Percentiles rank a stretch among this genome's conserved stretches.
These are phyloP conservation scores for Cyclospora cayetanensis DNA, from an alignment of 169 alveolate species.

Conservation along the genomic window DNA sequence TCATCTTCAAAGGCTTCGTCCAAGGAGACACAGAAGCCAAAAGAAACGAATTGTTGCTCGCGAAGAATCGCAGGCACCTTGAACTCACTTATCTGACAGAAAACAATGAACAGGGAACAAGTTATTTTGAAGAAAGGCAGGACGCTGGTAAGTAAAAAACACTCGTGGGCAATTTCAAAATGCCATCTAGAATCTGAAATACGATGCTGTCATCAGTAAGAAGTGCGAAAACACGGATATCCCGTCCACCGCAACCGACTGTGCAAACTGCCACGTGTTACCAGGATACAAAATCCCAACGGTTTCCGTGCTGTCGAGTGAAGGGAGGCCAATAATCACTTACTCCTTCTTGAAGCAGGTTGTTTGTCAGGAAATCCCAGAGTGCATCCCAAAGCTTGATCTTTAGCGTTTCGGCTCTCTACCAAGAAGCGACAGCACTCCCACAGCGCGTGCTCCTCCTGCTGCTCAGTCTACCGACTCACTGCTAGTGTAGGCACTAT, in stretches of 20 bases:
- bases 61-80: constrained; percentile 55
- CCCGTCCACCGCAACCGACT: too few species aligned
- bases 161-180: too few species aligned
- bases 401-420: constrained; percentile 58
- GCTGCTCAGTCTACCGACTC: not conserved
- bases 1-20: constrained; percentile 70
- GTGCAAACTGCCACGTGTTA: too few species aligned
- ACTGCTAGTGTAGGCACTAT: not conserved
- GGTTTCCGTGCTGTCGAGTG: too few species aligned
- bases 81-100: constrained; percentile 68
- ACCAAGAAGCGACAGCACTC: not conserved
- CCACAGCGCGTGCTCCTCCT: not conserved
- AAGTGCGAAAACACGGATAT: too few species aligned
- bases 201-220: too few species aligned
- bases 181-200: too few species aligned
- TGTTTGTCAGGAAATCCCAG: constrained; percentile 56
- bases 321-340: too few species aligned
- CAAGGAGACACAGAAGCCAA: constrained; percentile 68
- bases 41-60: constrained; percentile 64
- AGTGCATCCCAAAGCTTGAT: constrained; percentile 67
- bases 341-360: constrained; percentile 54
- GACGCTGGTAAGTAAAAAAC: too few species aligned
- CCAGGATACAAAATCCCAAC: too few species aligned
- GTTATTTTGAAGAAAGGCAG: too few species aligned
- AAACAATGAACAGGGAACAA: too few species aligned